A percentile compares a stretch with the other conserved stretches of the same genome.
phyloP scores from a whole-genome alignment of 768 basidiomycete genomes.

The Boletus rufocinnamomeus region DNA sequence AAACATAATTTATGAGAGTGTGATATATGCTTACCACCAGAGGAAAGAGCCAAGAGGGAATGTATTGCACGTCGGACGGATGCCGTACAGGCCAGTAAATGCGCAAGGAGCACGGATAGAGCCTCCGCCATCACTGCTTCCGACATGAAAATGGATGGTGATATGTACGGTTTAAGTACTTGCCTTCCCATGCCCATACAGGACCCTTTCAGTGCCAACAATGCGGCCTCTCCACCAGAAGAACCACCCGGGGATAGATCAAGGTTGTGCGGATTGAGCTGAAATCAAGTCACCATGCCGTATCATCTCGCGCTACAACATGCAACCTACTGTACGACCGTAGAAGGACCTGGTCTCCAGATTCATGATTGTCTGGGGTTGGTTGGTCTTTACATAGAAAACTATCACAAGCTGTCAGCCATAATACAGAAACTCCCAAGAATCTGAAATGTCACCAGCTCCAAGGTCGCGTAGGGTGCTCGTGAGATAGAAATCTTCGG shows the following conservation, averaged over 20 bases:
- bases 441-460: conserved; percentile 34
- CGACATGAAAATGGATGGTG: neutral
- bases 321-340: conserved; percentile 30
- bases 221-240: conserved; percentile 52
- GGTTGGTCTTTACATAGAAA: conserved; percentile 46
- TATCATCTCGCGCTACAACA: neutral
- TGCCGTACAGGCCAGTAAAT: conserved; percentile 43
- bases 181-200: conserved; percentile 47
- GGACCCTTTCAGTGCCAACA: conserved; percentile 48
- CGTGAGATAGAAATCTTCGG: conserved; percentile 33
- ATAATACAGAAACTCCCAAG: conserved; percentile 2
- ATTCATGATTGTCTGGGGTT: conserved; percentile 45
- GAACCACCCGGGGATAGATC: too few species aligned
- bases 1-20: neutral
- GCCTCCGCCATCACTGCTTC: conserved; percentile 35
- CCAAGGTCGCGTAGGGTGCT: conserved; percentile 44
- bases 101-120: conserved; percentile 43
- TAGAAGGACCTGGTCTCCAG: conserved; percentile 38
- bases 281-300: too few species aligned
- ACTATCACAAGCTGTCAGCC: conserved; percentile 27
- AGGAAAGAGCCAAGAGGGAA: conserved; percentile 24
- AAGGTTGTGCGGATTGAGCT: too few species aligned
- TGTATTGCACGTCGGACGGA: conserved; percentile 41
- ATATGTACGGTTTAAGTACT: conserved; percentile 16
- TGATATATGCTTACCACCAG: conserved; percentile 25